These are phyloP conservation scores for Cardiospermum halicacabum DNA, from an alignment of 345 rosid species.

Conservation along the genomic window DNA sequence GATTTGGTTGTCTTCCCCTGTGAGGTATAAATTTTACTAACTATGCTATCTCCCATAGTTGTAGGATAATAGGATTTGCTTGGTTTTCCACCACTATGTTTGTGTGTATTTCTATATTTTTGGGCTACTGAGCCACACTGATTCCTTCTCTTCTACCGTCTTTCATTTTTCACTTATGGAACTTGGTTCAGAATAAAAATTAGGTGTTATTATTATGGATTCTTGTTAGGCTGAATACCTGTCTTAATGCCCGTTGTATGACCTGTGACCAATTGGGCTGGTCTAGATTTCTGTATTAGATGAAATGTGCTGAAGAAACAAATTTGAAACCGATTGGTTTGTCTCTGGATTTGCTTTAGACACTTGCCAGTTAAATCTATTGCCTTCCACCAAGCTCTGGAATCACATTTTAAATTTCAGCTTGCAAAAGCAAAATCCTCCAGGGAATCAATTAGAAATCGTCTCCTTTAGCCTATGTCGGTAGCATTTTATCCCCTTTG, in stretches of 20 bases:
- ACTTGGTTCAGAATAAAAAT: neutral
- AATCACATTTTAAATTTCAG: neutral
- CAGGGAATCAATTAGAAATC: too few species aligned
- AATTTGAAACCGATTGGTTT: neutral
- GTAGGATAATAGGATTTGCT: neutral
- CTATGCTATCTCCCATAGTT: conserved; percentile 4
- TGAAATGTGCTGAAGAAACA: neutral
- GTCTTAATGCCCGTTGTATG: too few species aligned
- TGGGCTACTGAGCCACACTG: neutral
- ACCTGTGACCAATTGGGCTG: too few species aligned
- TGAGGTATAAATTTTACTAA: conserved; percentile 44
- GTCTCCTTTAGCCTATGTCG: neutral
- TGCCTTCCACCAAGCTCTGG: neutral
- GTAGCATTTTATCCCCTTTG: neutral
- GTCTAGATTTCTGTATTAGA: neutral
- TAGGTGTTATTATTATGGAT: neutral
- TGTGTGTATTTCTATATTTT: neutral
- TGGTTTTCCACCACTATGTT: conserved; percentile 2
- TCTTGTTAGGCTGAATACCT: neutral
- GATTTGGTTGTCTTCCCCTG: conserved; percentile 89
- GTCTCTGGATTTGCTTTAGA: neutral
- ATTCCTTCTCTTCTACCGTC: neutral
- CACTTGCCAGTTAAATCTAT: neutral
- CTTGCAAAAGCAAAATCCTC: neutral
- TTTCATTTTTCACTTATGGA: neutral